These are phyloP conservation scores for Penicillium italicum DNA, from an alignment of 2,329 filamentous ascomycete species.

Conservation along the genomic window DNA sequence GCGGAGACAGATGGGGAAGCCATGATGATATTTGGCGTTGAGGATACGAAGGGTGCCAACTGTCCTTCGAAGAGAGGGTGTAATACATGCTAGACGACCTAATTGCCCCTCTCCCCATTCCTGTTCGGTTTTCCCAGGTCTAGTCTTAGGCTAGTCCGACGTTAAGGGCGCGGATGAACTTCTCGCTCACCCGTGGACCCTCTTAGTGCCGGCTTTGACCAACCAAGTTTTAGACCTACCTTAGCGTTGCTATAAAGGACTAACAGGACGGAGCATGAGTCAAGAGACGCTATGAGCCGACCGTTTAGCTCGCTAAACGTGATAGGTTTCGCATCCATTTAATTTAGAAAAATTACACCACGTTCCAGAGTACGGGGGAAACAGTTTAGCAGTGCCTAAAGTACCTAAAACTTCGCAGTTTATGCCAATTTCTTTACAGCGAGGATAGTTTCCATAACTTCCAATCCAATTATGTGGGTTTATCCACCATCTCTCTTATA, in stretches of 20 bases:
- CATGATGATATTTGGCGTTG: neutral
- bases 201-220: neutral
- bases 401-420: no score
- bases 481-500: no score
- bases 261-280: neutral
- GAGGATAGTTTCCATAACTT: no score
- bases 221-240: neutral
- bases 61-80: neutral
- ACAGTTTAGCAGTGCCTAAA: no score
- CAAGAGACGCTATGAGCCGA: neutral
- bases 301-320: neutral
- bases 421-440: no score
- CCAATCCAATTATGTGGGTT: no score
- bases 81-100: neutral
- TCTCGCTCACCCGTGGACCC: neutral
- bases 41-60: neutral
- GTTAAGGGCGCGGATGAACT: neutral
- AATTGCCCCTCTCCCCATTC: neutral
- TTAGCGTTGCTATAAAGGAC: neutral
- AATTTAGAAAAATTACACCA: neutral
- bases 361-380: no score
- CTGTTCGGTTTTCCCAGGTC: neutral
- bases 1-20: neutral
- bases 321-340: neutral
- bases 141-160: neutral